Conservation (phyloP, 1,284 basidiomycete genomes). For the Tetrapyrgos nigripes region DNA sequence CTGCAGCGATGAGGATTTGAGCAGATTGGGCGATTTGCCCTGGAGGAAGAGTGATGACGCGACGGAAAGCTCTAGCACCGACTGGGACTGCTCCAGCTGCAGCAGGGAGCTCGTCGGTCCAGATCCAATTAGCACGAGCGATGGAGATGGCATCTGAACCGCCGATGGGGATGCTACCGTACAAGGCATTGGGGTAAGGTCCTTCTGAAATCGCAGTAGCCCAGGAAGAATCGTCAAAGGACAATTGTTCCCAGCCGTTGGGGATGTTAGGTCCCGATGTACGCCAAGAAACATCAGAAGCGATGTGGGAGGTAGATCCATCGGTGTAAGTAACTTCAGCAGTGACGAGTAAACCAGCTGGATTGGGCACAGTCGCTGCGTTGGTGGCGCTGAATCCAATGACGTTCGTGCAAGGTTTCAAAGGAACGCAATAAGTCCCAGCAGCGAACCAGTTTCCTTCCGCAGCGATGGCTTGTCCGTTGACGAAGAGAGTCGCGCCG, state of each 20-base stretch:
- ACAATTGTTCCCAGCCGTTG: constrained; percentile 25
- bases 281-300: constrained; percentile 25
- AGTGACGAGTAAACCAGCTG: constrained; percentile 21
- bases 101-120: constrained; percentile 22
- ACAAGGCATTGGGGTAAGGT: constrained; percentile 26
- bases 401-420: constrained; percentile 18
- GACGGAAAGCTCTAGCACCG: constrained; percentile 25
- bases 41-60: constrained; percentile 16
- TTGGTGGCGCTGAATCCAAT: constrained; percentile 23
- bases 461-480: constrained; percentile 27
- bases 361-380: not conserved
- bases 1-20: constrained; percentile 20
- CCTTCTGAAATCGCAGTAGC: constrained; percentile 26
- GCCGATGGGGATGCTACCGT: constrained; percentile 27
- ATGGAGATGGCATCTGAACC: constrained; percentile 10
- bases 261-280: constrained; percentile 13
- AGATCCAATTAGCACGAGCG: constrained; percentile 22
- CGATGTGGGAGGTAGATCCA: constrained; percentile 19
- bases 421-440: constrained; percentile 19
- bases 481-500: constrained; percentile 33
- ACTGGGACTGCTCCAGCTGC: constrained; percentile 17
- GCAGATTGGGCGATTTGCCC: constrained; percentile 17
- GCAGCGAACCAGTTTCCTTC: constrained; percentile 16
- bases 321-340: constrained; percentile 24
- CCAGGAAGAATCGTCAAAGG: constrained; percentile 30